Percentiles rank a stretch among this genome's conserved stretches.
phyloP scores from a whole-genome alignment of 2,329 filamentous ascomycete genomes.

The Colletotrichum sp. region DNA sequence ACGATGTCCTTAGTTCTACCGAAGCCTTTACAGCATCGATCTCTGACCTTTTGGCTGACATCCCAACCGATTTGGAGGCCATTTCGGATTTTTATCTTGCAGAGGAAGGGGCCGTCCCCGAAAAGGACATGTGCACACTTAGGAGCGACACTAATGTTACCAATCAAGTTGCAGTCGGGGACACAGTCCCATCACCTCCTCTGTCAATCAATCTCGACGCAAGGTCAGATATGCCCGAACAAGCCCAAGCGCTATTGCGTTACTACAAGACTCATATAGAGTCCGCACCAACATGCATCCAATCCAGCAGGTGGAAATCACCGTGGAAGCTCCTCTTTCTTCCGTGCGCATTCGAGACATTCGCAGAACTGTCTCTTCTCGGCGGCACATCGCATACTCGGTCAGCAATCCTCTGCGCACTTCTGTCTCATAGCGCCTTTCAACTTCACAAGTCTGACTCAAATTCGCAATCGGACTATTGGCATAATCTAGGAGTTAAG shows the following conservation, averaged over 20 bases:
- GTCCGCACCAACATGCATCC: background rate
- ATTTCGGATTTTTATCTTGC: background rate
- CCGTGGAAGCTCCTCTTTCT: conserved; percentile 49
- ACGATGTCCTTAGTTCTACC: background rate
- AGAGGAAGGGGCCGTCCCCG: background rate
- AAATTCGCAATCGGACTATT: background rate
- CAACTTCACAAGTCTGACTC: conserved; percentile 32
- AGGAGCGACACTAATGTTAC: background rate
- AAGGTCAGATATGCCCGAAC: background rate
- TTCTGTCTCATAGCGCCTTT: conserved; percentile 46
- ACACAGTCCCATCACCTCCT: background rate
- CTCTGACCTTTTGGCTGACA: background rate
- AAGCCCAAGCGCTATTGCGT: conserved; percentile 30
- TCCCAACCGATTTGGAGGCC: background rate
- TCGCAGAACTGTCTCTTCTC: conserved; percentile 45
- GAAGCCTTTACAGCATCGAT: background rate
- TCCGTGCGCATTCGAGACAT: conserved; percentile 42
- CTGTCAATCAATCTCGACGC: background rate
- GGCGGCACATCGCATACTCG: conserved; percentile 42
- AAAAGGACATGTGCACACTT: background rate
- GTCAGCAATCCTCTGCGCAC: conserved; percentile 40
- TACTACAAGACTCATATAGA: conserved; percentile 26
- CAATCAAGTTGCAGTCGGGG: background rate
- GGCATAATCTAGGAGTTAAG: background rate
- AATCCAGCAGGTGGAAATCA: conserved; percentile 39